Evolutionary conservation across 1,284 basidiomycete species (phyloP), one percentile per base, ranked within the genome.

Genomic region (Trichosporon coremiiforme): DNA sequence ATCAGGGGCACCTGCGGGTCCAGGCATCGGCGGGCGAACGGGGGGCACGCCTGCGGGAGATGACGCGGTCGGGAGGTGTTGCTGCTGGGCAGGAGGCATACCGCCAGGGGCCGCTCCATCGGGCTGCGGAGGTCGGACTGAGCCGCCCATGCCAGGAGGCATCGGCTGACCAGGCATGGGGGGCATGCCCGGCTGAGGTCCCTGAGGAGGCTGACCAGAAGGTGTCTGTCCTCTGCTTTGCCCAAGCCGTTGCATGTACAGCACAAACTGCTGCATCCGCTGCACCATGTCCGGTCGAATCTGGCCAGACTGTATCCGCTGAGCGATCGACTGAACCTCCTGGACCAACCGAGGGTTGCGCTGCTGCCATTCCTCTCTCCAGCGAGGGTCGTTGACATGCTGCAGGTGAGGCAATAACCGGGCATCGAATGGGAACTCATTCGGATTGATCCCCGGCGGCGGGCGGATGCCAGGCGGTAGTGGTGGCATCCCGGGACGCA

Each of bases 401-500:
- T 66, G 71, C 8, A 81, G 65, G 25, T 74, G 68, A 0, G 77
- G 68, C 2, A 82, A 60, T 20, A 82, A 63, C n/a, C 78, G 71
- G 3, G 71, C 76, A 66, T 82, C 78, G 69, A 82, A 81, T 1
- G 80, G 80, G 68, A 82, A 83, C 66, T 80, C 80, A 60, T 74
- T 70, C 20, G 71, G 70, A 66, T 73, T 73, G 53, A 74, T 66
- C 0, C 71, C 70, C 2, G 69, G 68, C 13, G 71, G 71, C 1
- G 70, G 68, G 2, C 66, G 65, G 20, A 70, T 68, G 2, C 47
- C 53, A 13, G 64, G 68, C 1, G 71, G 68, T 36, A 70, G 68
- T 7, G 68, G 66, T 4, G 47, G 60, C 57, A 67, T 69, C 17
- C 60, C 66, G 4, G 68, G 71, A 2, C 71, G 68, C 13, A 71